phyloP scores from a whole-genome alignment of 345 rosid species.

The Euphorbia lathyris region DNA sequence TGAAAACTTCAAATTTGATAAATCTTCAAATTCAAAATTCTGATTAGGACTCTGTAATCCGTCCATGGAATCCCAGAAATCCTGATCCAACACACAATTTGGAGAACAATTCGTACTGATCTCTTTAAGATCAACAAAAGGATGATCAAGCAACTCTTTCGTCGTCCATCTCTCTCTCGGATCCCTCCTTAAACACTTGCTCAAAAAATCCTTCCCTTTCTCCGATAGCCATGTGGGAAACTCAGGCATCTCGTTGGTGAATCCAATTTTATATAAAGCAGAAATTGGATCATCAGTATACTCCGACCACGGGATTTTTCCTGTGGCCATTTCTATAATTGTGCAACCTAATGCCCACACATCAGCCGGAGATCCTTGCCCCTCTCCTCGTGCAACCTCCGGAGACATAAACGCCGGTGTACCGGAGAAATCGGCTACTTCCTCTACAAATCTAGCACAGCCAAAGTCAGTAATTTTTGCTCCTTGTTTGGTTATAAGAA shows the following conservation, averaged over 20 bases:
- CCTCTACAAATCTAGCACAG: slow-evolving; percentile 49
- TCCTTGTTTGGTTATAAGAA: slow-evolving; percentile 51
- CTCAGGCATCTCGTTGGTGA: slow-evolving; percentile 60
- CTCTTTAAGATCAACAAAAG: slow-evolving; percentile 47
- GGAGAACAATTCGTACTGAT: slow-evolving; percentile 45
- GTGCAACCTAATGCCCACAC: slow-evolving; percentile 88
- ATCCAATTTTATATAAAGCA: slow-evolving; percentile 72
- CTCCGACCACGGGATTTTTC: slow-evolving; percentile 70
- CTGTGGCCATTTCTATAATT: slow-evolving; percentile 76
- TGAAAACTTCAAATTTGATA: not conserved
- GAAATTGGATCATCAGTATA: slow-evolving; percentile 57
- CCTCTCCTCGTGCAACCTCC: slow-evolving; percentile 85
- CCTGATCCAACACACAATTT: slow-evolving; percentile 65
- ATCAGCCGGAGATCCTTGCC: slow-evolving; percentile 77
- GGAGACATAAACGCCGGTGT: slow-evolving; percentile 96
- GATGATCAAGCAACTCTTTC: slow-evolving; percentile 62
- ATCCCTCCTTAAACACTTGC: slow-evolving; percentile 58
- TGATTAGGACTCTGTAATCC: slow-evolving; percentile 25
- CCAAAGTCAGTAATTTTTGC: slow-evolving; percentile 79
- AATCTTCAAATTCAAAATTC: slow-evolving; percentile 12
- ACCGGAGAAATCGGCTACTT: slow-evolving; percentile 45
- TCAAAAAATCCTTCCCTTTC: slow-evolving; percentile 58
- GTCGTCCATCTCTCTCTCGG: slow-evolving; percentile 60
- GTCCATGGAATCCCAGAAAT: slow-evolving; percentile 62
- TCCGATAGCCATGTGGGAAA: slow-evolving; percentile 59